A percentile compares a stretch with the other conserved stretches of the same genome.
Conservation (phyloP, 495 filamentous ascomycete species). For the Penicillium steckii region DNA sequence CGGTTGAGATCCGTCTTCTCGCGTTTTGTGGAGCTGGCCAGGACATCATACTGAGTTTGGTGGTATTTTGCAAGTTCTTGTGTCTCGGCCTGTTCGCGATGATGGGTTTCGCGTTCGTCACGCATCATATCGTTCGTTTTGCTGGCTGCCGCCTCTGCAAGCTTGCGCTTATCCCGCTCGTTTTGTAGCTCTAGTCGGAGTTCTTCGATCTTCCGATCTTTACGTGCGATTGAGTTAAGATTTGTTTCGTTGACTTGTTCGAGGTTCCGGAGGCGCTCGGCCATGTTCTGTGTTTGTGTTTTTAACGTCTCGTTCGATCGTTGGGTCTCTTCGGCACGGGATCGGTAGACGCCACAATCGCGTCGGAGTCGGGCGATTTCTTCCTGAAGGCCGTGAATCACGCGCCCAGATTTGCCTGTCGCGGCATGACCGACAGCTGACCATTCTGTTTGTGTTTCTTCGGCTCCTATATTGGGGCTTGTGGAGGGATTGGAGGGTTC, state of each 20-base stretch:
- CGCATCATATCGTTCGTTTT: slow-evolving; percentile 62
- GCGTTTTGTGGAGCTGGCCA: slow-evolving; percentile 58
- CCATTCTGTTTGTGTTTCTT: slow-evolving; percentile 55
- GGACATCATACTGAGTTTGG: slow-evolving; percentile 65
- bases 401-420: slow-evolving; percentile 86
- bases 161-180: slow-evolving; percentile 62
- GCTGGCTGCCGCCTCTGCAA: slow-evolving; percentile 61
- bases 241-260: slow-evolving; percentile 70
- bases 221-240: slow-evolving; percentile 67
- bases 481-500: slow-evolving; percentile 12
- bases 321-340: slow-evolving; percentile 70
- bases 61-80: slow-evolving; percentile 53
- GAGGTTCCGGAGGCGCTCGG: slow-evolving; percentile 60
- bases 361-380: slow-evolving; percentile 84
- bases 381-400: slow-evolving; percentile 84
- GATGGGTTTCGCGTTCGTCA: slow-evolving; percentile 52
- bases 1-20: slow-evolving; percentile 51
- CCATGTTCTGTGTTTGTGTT: slow-evolving; percentile 66
- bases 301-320: slow-evolving; percentile 70
- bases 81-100: slow-evolving; percentile 61
- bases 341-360: slow-evolving; percentile 71
- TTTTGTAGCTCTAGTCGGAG: slow-evolving; percentile 63
- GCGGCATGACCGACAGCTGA: slow-evolving; percentile 75
- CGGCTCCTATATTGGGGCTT: slow-evolving; percentile 26
- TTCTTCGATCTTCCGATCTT: slow-evolving; percentile 78